A percentile compares a stretch with the other conserved stretches of the same genome.
These are phyloP conservation scores for Centaurea solstitialis DNA, from an alignment of 129 eudicot genomes.

Conservation along the genomic window DNA sequence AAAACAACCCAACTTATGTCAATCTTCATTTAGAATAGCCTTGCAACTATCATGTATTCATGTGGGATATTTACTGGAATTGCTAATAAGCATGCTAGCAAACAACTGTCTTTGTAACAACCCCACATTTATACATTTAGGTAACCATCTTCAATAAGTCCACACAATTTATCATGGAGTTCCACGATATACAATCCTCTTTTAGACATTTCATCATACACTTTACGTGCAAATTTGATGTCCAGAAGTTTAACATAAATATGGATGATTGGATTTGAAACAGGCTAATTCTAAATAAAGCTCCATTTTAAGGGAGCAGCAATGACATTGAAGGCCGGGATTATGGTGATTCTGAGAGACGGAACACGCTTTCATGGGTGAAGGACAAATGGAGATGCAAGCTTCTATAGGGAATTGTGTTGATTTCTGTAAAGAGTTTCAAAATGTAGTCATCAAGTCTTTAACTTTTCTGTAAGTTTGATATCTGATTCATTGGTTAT, in stretches of 20 bases:
- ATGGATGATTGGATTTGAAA: constrained; percentile 12
- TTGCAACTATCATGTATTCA: too few relatives aligned
- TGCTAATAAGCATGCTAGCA: too few relatives aligned
- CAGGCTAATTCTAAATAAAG: background rate
- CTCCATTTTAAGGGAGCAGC: constrained; percentile 46
- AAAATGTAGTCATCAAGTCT: too few relatives aligned
- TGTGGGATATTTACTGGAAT: too few relatives aligned
- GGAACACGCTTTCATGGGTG: constrained; percentile 46
- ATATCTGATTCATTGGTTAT: too few relatives aligned
- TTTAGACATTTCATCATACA: constrained; percentile 49
- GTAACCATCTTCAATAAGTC: constrained; percentile 23
- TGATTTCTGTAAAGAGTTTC: too few relatives aligned
- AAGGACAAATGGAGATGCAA: too few relatives aligned
- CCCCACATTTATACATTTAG: constrained; percentile 18
- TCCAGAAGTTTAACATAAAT: constrained; percentile 45
- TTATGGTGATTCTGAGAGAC: constrained; percentile 34
- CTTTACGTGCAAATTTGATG: constrained; percentile 33
- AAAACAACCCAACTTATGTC: too few relatives aligned
- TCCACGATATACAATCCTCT: constrained; percentile 60
- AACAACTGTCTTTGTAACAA: constrained; percentile 35
- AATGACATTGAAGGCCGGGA: constrained; percentile 52
- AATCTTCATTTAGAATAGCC: too few relatives aligned
- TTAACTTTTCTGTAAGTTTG: too few relatives aligned
- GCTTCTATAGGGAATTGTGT: too few relatives aligned
- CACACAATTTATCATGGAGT: constrained; percentile 35